phyloP scores from a whole-genome alignment of 352 stramenopile genomes.

The Phytophthora europaea region DNA sequence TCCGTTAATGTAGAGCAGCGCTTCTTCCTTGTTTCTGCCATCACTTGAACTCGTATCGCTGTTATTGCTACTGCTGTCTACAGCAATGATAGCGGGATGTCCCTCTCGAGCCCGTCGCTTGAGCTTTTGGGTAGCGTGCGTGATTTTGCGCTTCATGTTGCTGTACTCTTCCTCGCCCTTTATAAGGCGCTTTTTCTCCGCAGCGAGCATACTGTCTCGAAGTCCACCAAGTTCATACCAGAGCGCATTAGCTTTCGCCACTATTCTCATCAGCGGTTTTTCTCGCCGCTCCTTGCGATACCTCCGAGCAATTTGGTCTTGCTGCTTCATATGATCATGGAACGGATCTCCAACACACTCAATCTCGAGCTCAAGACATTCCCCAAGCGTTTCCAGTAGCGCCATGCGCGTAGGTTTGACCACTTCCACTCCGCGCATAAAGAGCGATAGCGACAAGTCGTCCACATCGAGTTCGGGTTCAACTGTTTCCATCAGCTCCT shows the following conservation, averaged over 20 bases:
- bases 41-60: background rate
- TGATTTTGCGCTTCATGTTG: constrained; percentile 70
- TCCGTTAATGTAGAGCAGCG: constrained; percentile 54
- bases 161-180: constrained; percentile 61
- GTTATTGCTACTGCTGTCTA: constrained; percentile 13
- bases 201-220: constrained; percentile 51
- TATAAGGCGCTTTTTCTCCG: constrained; percentile 49
- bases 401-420: constrained; percentile 67
- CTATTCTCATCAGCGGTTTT: constrained; percentile 40
- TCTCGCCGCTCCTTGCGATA: constrained; percentile 67
- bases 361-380: constrained; percentile 70
- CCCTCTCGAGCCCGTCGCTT: constrained; percentile 72
- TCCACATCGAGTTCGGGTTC: constrained; percentile 77
- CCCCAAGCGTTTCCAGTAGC: constrained; percentile 63
- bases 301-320: constrained; percentile 62
- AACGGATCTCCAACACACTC: constrained; percentile 76
- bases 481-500: constrained; percentile 64
- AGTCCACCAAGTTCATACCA: constrained; percentile 65
- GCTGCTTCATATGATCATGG: constrained; percentile 73
- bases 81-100: constrained; percentile 6
- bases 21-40: constrained; percentile 2
- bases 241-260: constrained; percentile 46
- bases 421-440: constrained; percentile 69
- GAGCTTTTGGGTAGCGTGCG: constrained; percentile 58
- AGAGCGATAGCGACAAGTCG: constrained; percentile 67